These are phyloP conservation scores for Rubroshorea leprosula DNA, from an alignment of 345 rosid genomes.

Conservation along the genomic window DNA sequence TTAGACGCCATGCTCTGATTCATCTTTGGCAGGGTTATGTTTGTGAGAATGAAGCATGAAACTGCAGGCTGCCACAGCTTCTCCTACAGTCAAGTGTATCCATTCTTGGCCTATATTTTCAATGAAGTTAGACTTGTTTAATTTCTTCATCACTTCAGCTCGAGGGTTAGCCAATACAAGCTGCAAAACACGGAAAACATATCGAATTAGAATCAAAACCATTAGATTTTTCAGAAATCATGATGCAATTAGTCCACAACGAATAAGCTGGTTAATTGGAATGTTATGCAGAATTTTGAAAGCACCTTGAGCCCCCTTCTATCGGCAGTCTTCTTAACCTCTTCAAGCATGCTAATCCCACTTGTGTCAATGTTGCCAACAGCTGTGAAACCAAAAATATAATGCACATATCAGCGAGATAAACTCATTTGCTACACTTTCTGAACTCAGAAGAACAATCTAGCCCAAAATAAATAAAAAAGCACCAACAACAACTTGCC, in stretches of 20 bases:
- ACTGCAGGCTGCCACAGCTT: slow-evolving; percentile 80
- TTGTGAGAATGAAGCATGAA: slow-evolving; percentile 64
- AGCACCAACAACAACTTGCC: slow-evolving; percentile 30
- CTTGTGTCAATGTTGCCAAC: slow-evolving; percentile 92
- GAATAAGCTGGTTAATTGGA: too few species aligned
- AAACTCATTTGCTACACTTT: too few species aligned
- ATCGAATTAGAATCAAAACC: background rate
- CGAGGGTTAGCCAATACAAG: slow-evolving; percentile 82
- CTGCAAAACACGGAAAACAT: slow-evolving; percentile 23
- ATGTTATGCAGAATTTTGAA: too few species aligned
- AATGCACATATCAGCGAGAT: too few species aligned
- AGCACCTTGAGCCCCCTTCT: slow-evolving; percentile 71
- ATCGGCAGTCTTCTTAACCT: slow-evolving; percentile 41
- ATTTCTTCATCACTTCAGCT: slow-evolving; percentile 85
- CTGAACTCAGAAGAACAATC: too few species aligned
- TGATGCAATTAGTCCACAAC: background rate
- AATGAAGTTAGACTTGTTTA: slow-evolving; percentile 55
- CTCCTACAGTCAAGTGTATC: slow-evolving; percentile 77
- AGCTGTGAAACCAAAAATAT: slow-evolving; percentile 28
- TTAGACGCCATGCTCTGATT: too few species aligned
- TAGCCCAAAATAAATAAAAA: too few species aligned
- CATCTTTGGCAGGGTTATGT: slow-evolving; percentile 23
- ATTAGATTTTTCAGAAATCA: background rate
- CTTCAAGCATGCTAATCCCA: slow-evolving; percentile 91
- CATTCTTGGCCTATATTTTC: slow-evolving; percentile 66